Evolutionary conservation across 2,329 filamentous ascomycete genomes (phyloP).

Genomic region (Ophiostoma pallidulum): DNA sequence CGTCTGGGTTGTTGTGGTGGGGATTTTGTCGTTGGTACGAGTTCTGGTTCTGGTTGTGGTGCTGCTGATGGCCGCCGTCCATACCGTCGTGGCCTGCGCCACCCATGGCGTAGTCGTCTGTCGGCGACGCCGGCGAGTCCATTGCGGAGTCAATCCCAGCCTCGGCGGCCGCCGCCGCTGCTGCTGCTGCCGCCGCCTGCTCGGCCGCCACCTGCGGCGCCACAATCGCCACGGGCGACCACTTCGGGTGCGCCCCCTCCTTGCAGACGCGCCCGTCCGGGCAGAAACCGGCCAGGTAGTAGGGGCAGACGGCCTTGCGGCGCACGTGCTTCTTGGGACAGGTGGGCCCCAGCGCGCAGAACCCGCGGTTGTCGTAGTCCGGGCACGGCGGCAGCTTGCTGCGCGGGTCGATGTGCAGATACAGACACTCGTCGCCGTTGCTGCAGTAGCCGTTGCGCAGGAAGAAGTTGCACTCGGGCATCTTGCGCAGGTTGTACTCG

Average conservation of each 20-base stretch:
- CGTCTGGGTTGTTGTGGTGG: constrained; percentile 19
- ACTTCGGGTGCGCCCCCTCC: constrained; percentile 73
- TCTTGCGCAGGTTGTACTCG: constrained; percentile 95
- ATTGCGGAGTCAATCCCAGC: constrained; percentile 18
- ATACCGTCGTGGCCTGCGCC: neutral
- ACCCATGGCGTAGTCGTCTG: constrained; percentile 10
- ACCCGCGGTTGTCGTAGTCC: constrained; percentile 89
- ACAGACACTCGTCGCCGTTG: constrained; percentile 93
- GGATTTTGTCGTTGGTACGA: constrained; percentile 19
- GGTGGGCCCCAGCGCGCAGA: constrained; percentile 79
- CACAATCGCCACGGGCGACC: constrained; percentile 50
- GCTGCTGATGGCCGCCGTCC: neutral
- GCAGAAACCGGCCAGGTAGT: constrained; percentile 90
- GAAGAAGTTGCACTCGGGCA: constrained; percentile 98
- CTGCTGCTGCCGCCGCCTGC: constrained; percentile 7
- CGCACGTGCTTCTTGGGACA: constrained; percentile 87
- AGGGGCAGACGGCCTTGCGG: constrained; percentile 61
- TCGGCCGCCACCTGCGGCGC: constrained; percentile 10
- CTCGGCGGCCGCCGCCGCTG: constrained; percentile 22
- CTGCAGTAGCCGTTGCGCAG: constrained; percentile 88
- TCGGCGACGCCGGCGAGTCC: neutral
- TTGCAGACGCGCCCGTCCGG: constrained; percentile 69
- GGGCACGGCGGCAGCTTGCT: constrained; percentile 72
- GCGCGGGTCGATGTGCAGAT: constrained; percentile 80
- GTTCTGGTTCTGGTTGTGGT: neutral